These are phyloP conservation scores for Cladobotryum mycophilum DNA, from an alignment of 2,329 filamentous ascomycete species.

Conservation along the genomic window DNA sequence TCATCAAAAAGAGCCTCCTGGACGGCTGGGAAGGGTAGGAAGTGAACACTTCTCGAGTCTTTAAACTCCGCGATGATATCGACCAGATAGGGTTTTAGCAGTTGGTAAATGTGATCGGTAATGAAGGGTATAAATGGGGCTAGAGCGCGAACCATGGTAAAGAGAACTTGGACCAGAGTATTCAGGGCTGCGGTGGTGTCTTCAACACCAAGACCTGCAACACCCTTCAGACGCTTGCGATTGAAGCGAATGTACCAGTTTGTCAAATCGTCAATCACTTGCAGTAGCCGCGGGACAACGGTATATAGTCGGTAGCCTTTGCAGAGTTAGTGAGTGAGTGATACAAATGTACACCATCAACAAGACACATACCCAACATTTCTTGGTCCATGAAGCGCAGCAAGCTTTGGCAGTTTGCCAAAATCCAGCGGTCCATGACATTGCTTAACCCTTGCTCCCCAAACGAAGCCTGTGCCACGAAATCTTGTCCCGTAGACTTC, in stretches of 20 bases:
- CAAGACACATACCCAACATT: constrained; percentile 60
- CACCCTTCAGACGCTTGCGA: constrained; percentile 81
- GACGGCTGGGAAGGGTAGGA: constrained; percentile 83
- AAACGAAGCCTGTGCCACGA: constrained; percentile 63
- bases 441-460: constrained; percentile 74
- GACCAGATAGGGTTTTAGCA: constrained; percentile 72
- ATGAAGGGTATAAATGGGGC: constrained; percentile 96
- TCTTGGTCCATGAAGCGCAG: constrained; percentile 88
- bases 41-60: constrained; percentile 84
- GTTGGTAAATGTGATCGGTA: constrained; percentile 87
- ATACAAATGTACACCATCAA: background rate
- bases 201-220: constrained; percentile 71
- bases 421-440: constrained; percentile 93
- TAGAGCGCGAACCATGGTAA: constrained; percentile 77
- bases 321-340: background rate
- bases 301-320: constrained; percentile 74
- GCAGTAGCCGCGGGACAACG: constrained; percentile 77
- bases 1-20: constrained; percentile 81
- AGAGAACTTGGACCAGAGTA: constrained; percentile 88
- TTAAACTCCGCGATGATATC: constrained; percentile 67
- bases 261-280: constrained; percentile 84
- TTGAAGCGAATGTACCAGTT: constrained; percentile 99
- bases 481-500: constrained; percentile 74
- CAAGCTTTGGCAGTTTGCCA: constrained; percentile 86
- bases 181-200: constrained; percentile 89